Evolutionary conservation across 129 eudicot genomes (phyloP), one percentile per base, ranked within the genome.

Genomic region (Pseudognaphalium luteoalbum): DNA sequence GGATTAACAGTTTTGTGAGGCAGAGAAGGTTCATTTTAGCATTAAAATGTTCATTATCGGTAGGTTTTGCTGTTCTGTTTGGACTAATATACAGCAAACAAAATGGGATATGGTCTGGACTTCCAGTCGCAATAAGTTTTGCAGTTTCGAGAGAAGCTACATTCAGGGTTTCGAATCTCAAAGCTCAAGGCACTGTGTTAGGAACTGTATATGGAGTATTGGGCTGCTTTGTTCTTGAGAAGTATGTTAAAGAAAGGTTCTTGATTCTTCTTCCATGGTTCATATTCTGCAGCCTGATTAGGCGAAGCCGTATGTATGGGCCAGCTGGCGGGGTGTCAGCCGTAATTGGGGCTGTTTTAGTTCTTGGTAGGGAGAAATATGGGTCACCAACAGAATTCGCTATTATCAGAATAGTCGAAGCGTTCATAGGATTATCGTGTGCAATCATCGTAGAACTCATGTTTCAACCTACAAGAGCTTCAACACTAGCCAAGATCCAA

Each of bases 261-360:
- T 35, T 89, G 32, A 80, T 90, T 71, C 96, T 95, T 35, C 87
- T 95, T 21, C 99, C 99, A 35, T 95, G 97, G 96, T 87, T 95
- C 79, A 66, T 95, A 12, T 82, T 95, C 76, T 78, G 89, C 54
- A 79, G 85, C 69, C 80, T 89, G 37, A n/a, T 95, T 8, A 66
- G 86, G 41, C 77, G 82, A 39, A 91, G 99, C 81, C 84, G 76
- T 19, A 89, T 95, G 99, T 95, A 91, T 52, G 91, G 94, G 67
- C 92, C 91, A 19, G 96, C 96, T 0, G 99, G 99, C 1, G 97
- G 92, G 21, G 81, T 89, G 3, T 95, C 99, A 3, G 96, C 99
- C 1, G 87, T 87, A n/a, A 87, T 95, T 1, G 97, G 93, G 7
- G 99, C 92, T 12, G 87, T 89, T 12, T 70, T 95, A 32, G 86